These are phyloP conservation scores for Boletus calvinii DNA, from an alignment of 1,284 basidiomycete genomes.

Conservation along the genomic window DNA sequence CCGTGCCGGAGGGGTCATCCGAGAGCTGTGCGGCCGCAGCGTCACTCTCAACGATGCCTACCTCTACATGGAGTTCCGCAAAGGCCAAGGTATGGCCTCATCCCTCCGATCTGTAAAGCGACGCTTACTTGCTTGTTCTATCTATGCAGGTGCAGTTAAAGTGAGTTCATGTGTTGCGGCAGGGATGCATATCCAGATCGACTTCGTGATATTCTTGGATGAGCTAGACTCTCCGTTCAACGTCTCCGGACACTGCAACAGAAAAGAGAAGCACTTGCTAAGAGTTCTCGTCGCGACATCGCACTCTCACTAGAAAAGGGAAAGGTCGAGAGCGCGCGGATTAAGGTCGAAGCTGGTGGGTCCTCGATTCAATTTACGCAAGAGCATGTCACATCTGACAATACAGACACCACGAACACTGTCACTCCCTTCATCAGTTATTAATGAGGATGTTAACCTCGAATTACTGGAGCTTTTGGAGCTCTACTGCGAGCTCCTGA, in stretches of 20 bases:
- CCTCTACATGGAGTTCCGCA: conserved; percentile 57
- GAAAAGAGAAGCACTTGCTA: conserved; percentile 92
- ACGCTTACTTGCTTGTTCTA: conserved; percentile 10
- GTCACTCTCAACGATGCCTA: conserved; percentile 43
- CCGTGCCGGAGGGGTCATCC: conserved; percentile 12
- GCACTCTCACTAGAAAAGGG: conserved; percentile 75
- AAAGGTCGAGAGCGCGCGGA: conserved; percentile 79
- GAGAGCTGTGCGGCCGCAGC: conserved; percentile 4
- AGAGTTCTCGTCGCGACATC: conserved; percentile 77
- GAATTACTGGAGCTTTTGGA: conserved; percentile 92
- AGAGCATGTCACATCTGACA: conserved; percentile 6
- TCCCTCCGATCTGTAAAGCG: not conserved
- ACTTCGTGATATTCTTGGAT: conserved; percentile 5
- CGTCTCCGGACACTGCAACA: conserved; percentile 87
- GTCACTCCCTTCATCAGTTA: conserved; percentile 47
- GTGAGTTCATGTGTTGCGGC: conserved; percentile 36
- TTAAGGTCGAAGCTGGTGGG: conserved; percentile 80
- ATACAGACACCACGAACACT: not conserved
- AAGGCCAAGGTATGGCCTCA: conserved; percentile 61
- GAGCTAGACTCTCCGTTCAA: conserved; percentile 82
- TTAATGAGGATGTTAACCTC: conserved; percentile 82
- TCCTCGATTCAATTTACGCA: conserved; percentile 16
- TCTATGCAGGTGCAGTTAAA: conserved; percentile 60
- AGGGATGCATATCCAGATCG: not conserved
- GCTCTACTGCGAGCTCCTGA: conserved; percentile 90